Evolutionary conservation across 1,139 yeast species (phyloP), one percentile per base, ranked within the genome.

Genomic region (Scheffersomyces segobiensis): DNA sequence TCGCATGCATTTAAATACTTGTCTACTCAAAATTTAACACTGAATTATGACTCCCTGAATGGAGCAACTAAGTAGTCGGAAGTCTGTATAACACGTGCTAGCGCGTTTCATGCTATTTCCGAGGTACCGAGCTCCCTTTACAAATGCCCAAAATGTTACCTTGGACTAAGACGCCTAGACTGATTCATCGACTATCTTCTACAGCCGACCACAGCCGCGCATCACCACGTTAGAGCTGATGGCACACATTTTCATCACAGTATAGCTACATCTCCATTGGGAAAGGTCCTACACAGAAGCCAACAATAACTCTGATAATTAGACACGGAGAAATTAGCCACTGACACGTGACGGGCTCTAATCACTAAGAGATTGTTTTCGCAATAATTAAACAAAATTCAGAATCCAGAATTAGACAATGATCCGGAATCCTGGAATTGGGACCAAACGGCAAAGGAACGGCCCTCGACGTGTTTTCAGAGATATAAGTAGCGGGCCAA

Each of bases 331-430:
- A 39, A 51, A 62, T 61, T 59, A 56, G 62, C 60, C 46, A 47
- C 53, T 55, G 59, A 59, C 65, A 60, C 63, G 58, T 63, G 64
- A 55, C 57, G 46, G 42, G 20, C 53, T 57, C 61, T 60, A 56
- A 61, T 61, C 24, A 21, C 4, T 51, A 32, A 32, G 17, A 12
- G 5, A 49, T 49, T 50, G 50, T 52, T 54, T 42, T 50, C 55
- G 50, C 50, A 48, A 48, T 48, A 48, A 48, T 48, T 21, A 14
- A 48, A 19, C 24, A 48, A 48, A 48, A 48, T 48, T 48, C 50
- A 48, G 24, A 48, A 48, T 48, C 50, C 21, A 24, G 50, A 18
- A 20, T 32, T 32, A 32, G 42, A 17, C 32, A 24, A 32, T 14
- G 14, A 32, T 32, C 42, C 3, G 42, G 42, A 32, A 32, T 32